These are phyloP conservation scores for Lophiostoma macrostomum DNA, from an alignment of 495 filamentous ascomycete species.

Conservation along the genomic window DNA sequence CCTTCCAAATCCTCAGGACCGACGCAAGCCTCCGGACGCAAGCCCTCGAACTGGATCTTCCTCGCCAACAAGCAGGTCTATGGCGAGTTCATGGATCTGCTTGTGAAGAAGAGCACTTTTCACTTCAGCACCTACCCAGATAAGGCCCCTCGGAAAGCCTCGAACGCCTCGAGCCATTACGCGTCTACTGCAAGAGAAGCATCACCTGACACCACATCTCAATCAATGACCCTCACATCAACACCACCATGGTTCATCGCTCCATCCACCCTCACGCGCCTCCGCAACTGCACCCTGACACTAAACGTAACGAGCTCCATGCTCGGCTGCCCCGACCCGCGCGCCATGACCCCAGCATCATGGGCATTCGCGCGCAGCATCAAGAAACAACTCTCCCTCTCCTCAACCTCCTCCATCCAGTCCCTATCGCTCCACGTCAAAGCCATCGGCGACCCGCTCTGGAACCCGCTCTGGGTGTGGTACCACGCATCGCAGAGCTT, in stretches of 20 bases:
- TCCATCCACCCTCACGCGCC: conserved; percentile 8
- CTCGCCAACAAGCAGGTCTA: conserved; percentile 26
- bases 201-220: too few species aligned
- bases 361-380: conserved; percentile 24
- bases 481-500: conserved; percentile 27
- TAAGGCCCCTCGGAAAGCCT: conserved; percentile 14
- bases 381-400: too few species aligned
- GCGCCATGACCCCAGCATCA: conserved; percentile 12
- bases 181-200: too few species aligned
- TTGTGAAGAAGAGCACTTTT: conserved; percentile 25
- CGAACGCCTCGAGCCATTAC: background rate
- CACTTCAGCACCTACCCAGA: conserved; percentile 23
- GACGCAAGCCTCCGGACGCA: background rate
- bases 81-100: conserved; percentile 26
- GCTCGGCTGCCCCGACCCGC: conserved; percentile 29
- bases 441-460: conserved; percentile 31
- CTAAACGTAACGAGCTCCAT: conserved; percentile 28
- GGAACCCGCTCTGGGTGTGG: conserved; percentile 36
- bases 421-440: conserved; percentile 28
- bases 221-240: background rate
- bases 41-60: conserved; percentile 20
- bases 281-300: conserved; percentile 24
- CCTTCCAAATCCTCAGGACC: background rate
- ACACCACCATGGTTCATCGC: conserved; percentile 14
- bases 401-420: too few species aligned